Evolutionary conservation across 306 rosid species (phyloP), one percentile per base, ranked within the genome.

Genomic region (Glycine latifolia): DNA sequence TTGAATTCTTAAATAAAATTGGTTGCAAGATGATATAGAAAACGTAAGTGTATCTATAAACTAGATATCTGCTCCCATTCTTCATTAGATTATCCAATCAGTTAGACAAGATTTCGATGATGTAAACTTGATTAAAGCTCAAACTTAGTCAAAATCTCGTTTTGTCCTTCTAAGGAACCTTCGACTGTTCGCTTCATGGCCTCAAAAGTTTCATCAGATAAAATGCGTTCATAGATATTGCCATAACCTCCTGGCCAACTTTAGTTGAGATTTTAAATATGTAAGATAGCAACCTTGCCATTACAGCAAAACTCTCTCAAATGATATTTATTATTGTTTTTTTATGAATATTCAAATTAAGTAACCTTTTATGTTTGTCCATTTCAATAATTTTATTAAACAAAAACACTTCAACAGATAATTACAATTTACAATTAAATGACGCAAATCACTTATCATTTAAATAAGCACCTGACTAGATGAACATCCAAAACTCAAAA

Each of bases 221-320:
- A 79, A 85, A 86, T 75, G 58, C 99, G 97, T 86, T 71, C 91
- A 71, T 96, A 96, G 81, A 96, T 98, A 85, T 85, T 95, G 66
- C 99, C 99, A 77, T 95, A 95, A 71, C 99, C 99, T 87, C 99
- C 99, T 89, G 95, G 20, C 99, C 99, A 79, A 93, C 89, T 85
- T 86, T 80, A 67, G 65, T 56, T 6, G 95, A 82, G 78, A 79
- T 84, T 80, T 89, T 81, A 16, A 95, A 95, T 80, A 85, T 88
- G 78, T 79, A 55, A 54, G 20, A 54, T 54, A 54, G 9, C 20
- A 54, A 54, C 59, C 20, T 54, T n/a, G n/a, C 6, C 59, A 15
- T n/a, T n/a, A 55, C 4, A 15, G 26, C 60, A 15, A 15, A 15
- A 15, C 8, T n/a, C 7, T n/a, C 10, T 15, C 60, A 55, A n/a